Evolutionary conservation across 306 rosid species (phyloP).

Genomic region (Herpetospermum pedunculosum): DNA sequence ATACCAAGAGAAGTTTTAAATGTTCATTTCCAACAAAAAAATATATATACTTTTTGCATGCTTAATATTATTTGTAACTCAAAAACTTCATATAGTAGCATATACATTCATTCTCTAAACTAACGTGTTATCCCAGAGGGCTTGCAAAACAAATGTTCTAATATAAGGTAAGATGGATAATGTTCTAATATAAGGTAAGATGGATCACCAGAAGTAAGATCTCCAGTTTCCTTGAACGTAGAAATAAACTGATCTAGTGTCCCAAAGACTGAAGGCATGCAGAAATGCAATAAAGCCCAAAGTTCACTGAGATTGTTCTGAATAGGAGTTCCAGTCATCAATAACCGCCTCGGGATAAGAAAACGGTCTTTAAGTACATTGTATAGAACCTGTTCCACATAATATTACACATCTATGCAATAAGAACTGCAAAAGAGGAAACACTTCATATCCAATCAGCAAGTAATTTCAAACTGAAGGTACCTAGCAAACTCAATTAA

Average conservation of each 20-base stretch:
- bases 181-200: neutral
- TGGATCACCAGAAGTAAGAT: constrained; percentile 45
- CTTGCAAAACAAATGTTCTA: neutral
- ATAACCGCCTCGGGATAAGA: constrained; percentile 74
- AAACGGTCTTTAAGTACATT: constrained; percentile 59
- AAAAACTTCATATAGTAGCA: neutral
- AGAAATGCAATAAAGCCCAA: constrained; percentile 83
- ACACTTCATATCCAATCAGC: neutral
- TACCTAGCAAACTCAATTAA: neutral
- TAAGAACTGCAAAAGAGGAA: constrained; percentile 3
- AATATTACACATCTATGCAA: constrained; percentile 12
- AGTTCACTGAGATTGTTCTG: constrained; percentile 84
- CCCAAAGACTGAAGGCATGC: constrained; percentile 90
- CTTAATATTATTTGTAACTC: neutral
- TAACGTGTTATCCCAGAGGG: neutral
- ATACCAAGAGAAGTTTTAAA: constrained; percentile 4
- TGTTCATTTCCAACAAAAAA: neutral
- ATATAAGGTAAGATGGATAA: constrained; percentile 4
- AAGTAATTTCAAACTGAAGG: neutral
- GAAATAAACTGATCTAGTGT: constrained; percentile 63
- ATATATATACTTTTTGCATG: neutral
- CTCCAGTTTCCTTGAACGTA: constrained; percentile 62
- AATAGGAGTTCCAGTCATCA: constrained; percentile 96
- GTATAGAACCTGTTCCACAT: constrained; percentile 58
- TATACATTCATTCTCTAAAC: neutral